Evolutionary conservation across 2,329 filamentous ascomycete species (phyloP), one percentile per base, ranked within the genome.

Genomic region (Proliferodiscus dingleyae): DNA sequence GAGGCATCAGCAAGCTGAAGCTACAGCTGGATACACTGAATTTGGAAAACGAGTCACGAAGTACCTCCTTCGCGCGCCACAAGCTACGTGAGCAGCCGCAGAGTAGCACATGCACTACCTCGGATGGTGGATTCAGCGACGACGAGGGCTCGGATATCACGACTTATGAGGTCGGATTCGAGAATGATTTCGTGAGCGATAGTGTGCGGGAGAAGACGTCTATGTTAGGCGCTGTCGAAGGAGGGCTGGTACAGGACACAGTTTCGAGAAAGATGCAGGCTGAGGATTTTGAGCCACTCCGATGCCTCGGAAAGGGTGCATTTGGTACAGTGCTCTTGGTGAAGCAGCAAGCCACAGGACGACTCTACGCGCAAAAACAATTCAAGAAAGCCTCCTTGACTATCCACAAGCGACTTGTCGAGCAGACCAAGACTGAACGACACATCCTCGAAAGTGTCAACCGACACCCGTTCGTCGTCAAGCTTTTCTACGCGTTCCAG

Each of bases 401-500:
- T 1, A 88, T 98, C 30, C 90, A 96, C 69, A 96, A 95, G 75
- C 89, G 90, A 65, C 78, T 97, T 24, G 81, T 98, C 41, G 90
- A 97, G 69, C 93, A 97, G 71, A 97, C 93, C 46, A 95, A 94
- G 74, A 97, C 91, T 2, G 93, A 98, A 71, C 86, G 93, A 40
- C 83, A 85, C 59, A 95, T 98, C 44, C 76, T 98, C 41, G 93
- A 98, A 71, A 94, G 87, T 49, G 88, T 98, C 66, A 97, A 94
- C 67, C 80, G 90, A 26, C 93, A 98, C 66, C 91, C 93, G 0
- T 98, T 98, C 64, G 90, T 98, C 38, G 93, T 98, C 54, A 97
- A 97, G 69, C 78, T 98, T 15, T 98, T 87, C 69, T 98, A 98
- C 61, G 93, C 93, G 18, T 98, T 98, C 68, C 93, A 98, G 68